These are phyloP conservation scores for Dryas alaskensis DNA, from an alignment of 306 rosid genomes.

Conservation along the genomic window DNA sequence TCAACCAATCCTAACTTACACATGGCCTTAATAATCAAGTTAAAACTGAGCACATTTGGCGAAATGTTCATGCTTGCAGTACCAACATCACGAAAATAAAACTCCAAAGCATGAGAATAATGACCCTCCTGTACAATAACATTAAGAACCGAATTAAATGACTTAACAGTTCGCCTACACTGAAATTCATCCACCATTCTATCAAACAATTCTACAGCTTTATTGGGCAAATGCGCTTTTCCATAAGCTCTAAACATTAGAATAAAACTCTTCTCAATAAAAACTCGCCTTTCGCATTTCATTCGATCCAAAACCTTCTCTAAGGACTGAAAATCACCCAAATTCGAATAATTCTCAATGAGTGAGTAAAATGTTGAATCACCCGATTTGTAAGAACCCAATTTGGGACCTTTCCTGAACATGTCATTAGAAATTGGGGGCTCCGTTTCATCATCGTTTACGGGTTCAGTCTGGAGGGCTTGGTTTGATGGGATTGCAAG, in stretches of 20 bases:
- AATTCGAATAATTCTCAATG: conserved; percentile 55
- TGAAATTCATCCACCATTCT: conserved; percentile 76
- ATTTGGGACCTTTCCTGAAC: conserved; percentile 53
- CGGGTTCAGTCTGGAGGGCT: conserved; percentile 10
- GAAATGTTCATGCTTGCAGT: conserved; percentile 36
- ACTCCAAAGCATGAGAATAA: conserved; percentile 52
- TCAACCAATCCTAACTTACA: conserved; percentile 84
- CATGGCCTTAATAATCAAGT: conserved; percentile 75
- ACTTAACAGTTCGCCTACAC: conserved; percentile 67
- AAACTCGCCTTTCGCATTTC: conserved; percentile 64
- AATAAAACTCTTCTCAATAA: conserved; percentile 58
- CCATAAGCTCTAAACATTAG: conserved; percentile 76
- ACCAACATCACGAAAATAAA: conserved; percentile 46
- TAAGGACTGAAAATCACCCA: conserved; percentile 56
- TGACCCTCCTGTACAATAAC: conserved; percentile 61
- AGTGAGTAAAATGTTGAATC: conserved; percentile 76
- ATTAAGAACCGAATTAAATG: conserved; percentile 90
- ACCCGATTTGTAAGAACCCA: conserved; percentile 73
- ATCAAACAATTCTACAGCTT: conserved; percentile 69
- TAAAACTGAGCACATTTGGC: conserved; percentile 71
- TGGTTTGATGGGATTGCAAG: conserved; percentile 23
- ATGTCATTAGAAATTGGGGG: conserved; percentile 47
- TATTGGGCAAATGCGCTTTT: conserved; percentile 67
- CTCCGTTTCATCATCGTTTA: conserved; percentile 21
- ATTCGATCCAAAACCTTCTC: conserved; percentile 57